Conservation (phyloP, 73 alveolate genomes). For the Breviolum minutum region DNA sequence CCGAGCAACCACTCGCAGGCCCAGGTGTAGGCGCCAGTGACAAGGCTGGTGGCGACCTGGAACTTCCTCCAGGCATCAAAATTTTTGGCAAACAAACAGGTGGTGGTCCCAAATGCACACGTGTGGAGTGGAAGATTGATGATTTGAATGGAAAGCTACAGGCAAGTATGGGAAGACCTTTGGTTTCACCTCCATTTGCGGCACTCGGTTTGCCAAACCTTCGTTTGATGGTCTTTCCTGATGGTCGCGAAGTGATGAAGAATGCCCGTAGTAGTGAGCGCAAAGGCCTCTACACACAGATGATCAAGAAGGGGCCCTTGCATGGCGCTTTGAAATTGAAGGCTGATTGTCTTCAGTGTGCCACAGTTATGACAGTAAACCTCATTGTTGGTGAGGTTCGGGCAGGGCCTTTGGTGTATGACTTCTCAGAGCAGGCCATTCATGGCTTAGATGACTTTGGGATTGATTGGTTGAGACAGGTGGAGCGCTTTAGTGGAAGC, state of each 20-base stretch:
- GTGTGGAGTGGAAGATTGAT: constrained; percentile 88
- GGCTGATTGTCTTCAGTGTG: constrained; percentile 94
- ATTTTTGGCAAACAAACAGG: constrained; percentile 35
- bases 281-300: constrained; percentile 92
- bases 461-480: constrained; percentile 86
- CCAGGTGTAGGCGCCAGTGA: background rate
- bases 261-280: constrained; percentile 93
- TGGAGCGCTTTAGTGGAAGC: constrained; percentile 69
- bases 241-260: constrained; percentile 87
- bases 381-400: constrained; percentile 75
- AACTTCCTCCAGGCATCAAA: constrained; percentile 91
- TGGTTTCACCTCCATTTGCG: constrained; percentile 91
- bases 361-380: constrained; percentile 90
- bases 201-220: constrained; percentile 81
- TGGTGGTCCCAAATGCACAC: constrained; percentile 42
- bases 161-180: constrained; percentile 85
- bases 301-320: constrained; percentile 91
- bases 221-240: constrained; percentile 82
- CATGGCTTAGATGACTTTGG: constrained; percentile 86
- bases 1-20: constrained; percentile 95
- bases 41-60: constrained; percentile 5
- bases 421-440: constrained; percentile 92
- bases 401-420: constrained; percentile 87
- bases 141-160: constrained; percentile 84
- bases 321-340: constrained; percentile 62